Evolutionary conservation across 2,329 filamentous ascomycete species (phyloP), one percentile per base, ranked within the genome.

Genomic region (Lojkania enalia): DNA sequence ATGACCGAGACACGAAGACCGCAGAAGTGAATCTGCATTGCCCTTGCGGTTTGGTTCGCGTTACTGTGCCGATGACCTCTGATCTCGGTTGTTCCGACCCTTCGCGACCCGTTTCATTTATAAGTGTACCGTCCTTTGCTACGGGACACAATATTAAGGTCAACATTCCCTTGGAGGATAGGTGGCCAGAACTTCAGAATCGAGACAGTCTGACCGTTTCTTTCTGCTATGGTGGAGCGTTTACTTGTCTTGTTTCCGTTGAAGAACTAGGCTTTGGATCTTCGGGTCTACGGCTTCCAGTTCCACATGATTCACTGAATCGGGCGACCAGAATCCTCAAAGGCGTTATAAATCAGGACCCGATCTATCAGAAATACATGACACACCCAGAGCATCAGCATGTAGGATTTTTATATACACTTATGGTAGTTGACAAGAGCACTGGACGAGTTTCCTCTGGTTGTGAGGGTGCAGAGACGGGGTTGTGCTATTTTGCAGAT

Each of bases 171-270:
- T 18, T 46, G 1, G 39, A 57, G 3, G 42, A 63, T 3, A 55
- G 60, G 4, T 77, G 75, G 74, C 63, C 67, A 1, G 66, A 74
- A 46, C 55, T 77, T 1, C 45, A 40, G 1, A 41, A 42, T 2
- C 48, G 52, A 4, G 42, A 48, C 2, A 50, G 52, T 4, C 58
- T 76, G 5, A 60, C 31, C 0, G 49, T 65, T 0, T 67, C 71
- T 42, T 49, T 77, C 18, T 61, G 65, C 19, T 77, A 74, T 36
- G 75, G 75, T 0, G 74, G 75, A 2, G 71, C 73, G 0, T 77
- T 74, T 46, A 77, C 72, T 49, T 65, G 64, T 31, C 37, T 77
- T 0, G 57, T 75, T 12, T 33, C 60, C 3, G 69, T 64, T 0
- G 40, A 48, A 1, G 64, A 72, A 20, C 57, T 77, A 2, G 75